Conservation (phyloP, 2,329 filamentous ascomycete species). For the Hymenoscyphus scutula region DNA sequence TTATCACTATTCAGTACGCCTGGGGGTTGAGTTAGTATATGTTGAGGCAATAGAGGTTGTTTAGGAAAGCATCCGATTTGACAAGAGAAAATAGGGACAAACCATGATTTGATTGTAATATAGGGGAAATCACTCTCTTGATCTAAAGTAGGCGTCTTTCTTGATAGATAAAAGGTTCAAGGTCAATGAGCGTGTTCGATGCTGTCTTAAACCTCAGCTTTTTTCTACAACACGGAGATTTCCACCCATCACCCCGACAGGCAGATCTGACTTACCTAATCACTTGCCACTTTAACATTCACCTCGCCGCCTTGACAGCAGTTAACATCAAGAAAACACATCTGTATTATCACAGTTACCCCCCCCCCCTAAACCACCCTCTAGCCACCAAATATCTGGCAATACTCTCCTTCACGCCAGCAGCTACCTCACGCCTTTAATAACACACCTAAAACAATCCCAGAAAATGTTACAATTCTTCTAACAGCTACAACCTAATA, state of each 20-base stretch:
- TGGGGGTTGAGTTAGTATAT: constrained; percentile 39
- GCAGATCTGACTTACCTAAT: neutral
- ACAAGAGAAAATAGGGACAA: neutral
- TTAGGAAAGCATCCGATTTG: neutral
- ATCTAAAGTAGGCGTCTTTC: neutral
- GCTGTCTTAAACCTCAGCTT: constrained; percentile 5
- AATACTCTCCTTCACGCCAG: neutral
- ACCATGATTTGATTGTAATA: neutral
- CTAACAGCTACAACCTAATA: constrained; percentile 30
- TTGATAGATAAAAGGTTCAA: neutral
- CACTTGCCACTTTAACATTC: constrained; percentile 9
- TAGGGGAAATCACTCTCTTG: neutral
- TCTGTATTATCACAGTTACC: constrained; percentile 15
- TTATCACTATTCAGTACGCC: constrained; percentile 93
- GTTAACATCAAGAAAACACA: constrained; percentile 21
- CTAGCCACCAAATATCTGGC: neutral
- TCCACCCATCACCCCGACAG: neutral
- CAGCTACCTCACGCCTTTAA: neutral
- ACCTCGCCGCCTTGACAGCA: neutral
- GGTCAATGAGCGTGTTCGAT: neutral
- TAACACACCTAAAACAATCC: neutral
- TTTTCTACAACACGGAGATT: constrained; percentile 9
- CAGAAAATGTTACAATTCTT: constrained; percentile 35
- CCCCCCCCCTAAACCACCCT: constrained; percentile 5
- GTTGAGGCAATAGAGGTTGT: neutral